phyloP scores from a whole-genome alignment of 768 basidiomycete genomes.

The Calocera viscosa region DNA sequence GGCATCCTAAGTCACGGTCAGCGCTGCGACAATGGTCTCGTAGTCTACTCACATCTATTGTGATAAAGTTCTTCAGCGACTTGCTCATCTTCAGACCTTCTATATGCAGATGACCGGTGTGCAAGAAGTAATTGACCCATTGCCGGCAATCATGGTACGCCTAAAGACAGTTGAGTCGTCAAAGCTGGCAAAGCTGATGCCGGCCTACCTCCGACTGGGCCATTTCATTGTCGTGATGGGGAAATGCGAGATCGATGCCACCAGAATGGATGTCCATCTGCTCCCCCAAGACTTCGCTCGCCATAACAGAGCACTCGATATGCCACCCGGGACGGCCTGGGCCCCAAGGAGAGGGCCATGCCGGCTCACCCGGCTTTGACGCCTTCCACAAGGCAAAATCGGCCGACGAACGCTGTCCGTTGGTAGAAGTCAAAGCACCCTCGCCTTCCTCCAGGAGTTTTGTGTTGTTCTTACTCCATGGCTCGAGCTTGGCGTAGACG shows the following conservation, averaged over 20 bases:
- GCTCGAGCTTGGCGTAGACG: conserved; percentile 86
- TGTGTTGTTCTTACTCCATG: conserved; percentile 89
- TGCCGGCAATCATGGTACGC: conserved; percentile 82
- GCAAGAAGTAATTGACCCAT: conserved; percentile 99
- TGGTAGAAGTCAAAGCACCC: conserved; percentile 49
- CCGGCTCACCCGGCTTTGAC: conserved; percentile 89
- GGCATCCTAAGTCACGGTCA: conserved; percentile 10
- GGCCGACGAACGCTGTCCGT: conserved; percentile 61
- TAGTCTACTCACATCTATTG: conserved; percentile 41
- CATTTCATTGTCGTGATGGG: conserved; percentile 98
- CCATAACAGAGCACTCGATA: conserved; percentile 99
- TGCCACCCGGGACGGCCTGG: conserved; percentile 96
- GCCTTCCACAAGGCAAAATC: conserved; percentile 99
- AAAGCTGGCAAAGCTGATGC: neutral
- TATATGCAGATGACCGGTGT: conserved; percentile 96
- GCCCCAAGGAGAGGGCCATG: conserved; percentile 96
- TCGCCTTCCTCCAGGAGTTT: conserved; percentile 85
- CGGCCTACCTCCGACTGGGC: conserved; percentile 76
- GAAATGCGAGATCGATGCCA: conserved; percentile 94
- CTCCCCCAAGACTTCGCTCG: conserved; percentile 73
- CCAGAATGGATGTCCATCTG: conserved; percentile 98
- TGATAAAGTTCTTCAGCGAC: conserved; percentile 97
- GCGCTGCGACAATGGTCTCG: neutral
- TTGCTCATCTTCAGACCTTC: conserved; percentile 99
- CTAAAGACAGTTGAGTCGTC: conserved; percentile 31